phyloP scores from a whole-genome alignment of 345 rosid genomes.

The Eucalyptus sp. region DNA sequence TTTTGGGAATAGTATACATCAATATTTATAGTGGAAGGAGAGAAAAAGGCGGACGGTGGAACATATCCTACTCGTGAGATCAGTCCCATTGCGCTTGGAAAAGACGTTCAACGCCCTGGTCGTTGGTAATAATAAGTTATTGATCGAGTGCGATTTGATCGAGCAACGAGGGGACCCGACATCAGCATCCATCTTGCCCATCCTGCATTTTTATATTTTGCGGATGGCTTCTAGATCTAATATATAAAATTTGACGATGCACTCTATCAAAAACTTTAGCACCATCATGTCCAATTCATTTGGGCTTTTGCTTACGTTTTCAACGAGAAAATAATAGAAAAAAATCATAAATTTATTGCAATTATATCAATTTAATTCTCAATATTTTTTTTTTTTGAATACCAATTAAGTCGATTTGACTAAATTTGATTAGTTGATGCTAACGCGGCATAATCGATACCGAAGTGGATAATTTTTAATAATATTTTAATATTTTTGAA shows the following conservation, averaged over 20 bases:
- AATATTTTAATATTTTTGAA: too few species aligned
- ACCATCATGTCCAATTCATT: not conserved
- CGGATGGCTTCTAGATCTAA: not conserved
- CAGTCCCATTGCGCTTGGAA: not conserved
- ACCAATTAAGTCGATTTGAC: too few species aligned
- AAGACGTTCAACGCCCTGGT: not conserved
- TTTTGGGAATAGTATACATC: not conserved
- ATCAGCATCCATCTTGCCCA: not conserved
- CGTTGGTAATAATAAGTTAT: not conserved
- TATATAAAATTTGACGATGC: not conserved
- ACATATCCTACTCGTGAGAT: not conserved
- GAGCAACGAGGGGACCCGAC: not conserved
- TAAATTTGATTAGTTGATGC: rapidly evolving
- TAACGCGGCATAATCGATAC: rapidly evolving
- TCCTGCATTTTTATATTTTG: not conserved
- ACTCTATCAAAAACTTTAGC: not conserved
- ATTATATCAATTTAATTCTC: rapidly evolving
- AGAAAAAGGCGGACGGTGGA: not conserved
- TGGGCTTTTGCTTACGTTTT: not conserved
- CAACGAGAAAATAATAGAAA: not conserved
- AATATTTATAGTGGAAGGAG: not conserved
- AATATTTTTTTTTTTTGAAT: too few species aligned
- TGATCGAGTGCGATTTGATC: not conserved
- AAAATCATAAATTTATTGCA: not conserved
- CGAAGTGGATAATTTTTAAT: too few species aligned